Conservation (phyloP, 2,329 filamentous ascomycete genomes). For the Arthroderma sp. region DNA sequence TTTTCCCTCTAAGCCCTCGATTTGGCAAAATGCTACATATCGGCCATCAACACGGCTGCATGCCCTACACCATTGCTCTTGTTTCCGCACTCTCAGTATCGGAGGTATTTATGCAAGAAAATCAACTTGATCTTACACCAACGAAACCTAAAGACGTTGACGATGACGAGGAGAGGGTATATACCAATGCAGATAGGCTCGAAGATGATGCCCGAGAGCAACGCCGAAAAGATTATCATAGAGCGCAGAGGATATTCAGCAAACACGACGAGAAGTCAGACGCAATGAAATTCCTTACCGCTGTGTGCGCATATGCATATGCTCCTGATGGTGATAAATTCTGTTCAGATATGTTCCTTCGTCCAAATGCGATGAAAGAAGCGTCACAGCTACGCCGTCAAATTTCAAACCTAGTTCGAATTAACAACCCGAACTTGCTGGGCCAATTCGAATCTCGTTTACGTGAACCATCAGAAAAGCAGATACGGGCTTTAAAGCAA, state of each 20-base stretch:
- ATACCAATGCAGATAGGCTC: constrained; percentile 54
- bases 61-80: constrained; percentile 75
- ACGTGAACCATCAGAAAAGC: constrained; percentile 51
- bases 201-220: constrained; percentile 59
- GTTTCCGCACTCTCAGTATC: constrained; percentile 80
- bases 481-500: constrained; percentile 72
- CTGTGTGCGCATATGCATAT: constrained; percentile 75
- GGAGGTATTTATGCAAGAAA: constrained; percentile 76
- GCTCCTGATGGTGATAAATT: constrained; percentile 55
- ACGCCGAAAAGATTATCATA: constrained; percentile 53
- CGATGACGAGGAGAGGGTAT: constrained; percentile 34
- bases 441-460: constrained; percentile 38
- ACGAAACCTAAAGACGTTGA: constrained; percentile 24
- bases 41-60: constrained; percentile 67
- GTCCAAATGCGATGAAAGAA: constrained; percentile 76
- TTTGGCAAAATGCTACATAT: constrained; percentile 88
- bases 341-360: constrained; percentile 73
- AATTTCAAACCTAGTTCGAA: constrained; percentile 65
- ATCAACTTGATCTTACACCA: constrained; percentile 54
- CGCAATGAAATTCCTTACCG: constrained; percentile 79
- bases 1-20: constrained; percentile 80
- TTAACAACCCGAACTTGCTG: constrained; percentile 49
- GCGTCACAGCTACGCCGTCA: constrained; percentile 71
- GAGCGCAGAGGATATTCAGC: constrained; percentile 66
- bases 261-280: constrained; percentile 73